Evolutionary conservation across 768 basidiomycete genomes (phyloP).

Genomic region (Pisolithus microcarpus): DNA sequence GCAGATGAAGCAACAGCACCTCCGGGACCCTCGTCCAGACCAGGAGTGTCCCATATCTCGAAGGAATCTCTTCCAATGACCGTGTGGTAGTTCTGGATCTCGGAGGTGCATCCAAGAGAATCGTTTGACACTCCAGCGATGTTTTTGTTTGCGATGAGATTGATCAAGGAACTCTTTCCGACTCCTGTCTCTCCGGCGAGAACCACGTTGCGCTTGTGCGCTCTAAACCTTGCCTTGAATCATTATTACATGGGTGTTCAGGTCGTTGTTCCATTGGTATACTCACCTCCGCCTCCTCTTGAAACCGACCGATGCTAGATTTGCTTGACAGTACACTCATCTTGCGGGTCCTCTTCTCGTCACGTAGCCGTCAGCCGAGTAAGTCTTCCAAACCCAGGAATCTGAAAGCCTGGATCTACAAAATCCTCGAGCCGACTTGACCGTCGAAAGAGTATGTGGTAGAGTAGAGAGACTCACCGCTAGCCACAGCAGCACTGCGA

Average conservation of each 20-base stretch:
- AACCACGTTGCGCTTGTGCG: constrained; percentile 15
- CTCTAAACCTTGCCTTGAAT: background rate
- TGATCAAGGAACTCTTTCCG: constrained; percentile 40
- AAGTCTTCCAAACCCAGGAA: background rate
- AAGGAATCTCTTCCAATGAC: background rate
- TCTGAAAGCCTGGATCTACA: background rate
- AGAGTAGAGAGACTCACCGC: too few species aligned
- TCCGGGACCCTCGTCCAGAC: constrained; percentile 23
- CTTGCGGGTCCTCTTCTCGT: background rate
- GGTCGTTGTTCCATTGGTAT: background rate
- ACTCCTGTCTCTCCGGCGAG: constrained; percentile 28
- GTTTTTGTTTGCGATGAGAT: constrained; percentile 30
- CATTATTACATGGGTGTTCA: background rate
- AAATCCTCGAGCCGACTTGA: background rate
- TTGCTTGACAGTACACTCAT: background rate
- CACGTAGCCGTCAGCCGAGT: background rate
- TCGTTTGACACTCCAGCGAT: constrained; percentile 27
- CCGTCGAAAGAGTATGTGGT: background rate
- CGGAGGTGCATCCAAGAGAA: constrained; percentile 32
- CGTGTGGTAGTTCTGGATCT: constrained; percentile 1
- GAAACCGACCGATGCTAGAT: background rate
- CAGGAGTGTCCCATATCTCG: constrained; percentile 24
- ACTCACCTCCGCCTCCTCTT: background rate
- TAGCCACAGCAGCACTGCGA: background rate
- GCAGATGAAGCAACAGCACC: constrained; percentile 13